Base-by-base conservation (phyloP, 306 rosid species). In the Geum urbanum region DNA sequence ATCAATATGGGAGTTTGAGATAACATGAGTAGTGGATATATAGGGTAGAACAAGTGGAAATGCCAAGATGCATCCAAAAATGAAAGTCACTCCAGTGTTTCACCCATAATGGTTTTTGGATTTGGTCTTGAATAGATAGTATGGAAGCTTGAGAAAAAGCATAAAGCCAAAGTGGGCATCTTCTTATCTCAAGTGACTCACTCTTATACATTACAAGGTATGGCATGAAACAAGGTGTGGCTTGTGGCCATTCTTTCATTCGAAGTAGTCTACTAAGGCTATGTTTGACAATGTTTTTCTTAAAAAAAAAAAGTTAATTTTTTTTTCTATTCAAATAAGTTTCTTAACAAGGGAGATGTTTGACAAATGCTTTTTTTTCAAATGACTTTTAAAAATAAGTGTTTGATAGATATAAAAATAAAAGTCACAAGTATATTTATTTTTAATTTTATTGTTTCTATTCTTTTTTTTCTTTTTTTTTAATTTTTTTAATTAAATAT, bases 131-230 rank as follows among this genome's bases (percentile, higher is more conserved):
- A 77, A 64, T 69, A 35, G 77, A 67, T 74, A 55, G 78, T 69
- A 60, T 54, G 35, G 72, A 35, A 71, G 81, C 66, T 60, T 72
- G 60, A 63, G 79, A 27, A 11, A 32, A 76, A 67, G 79, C 77
- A 78, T 62, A 63, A 74, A 69, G 80, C 76, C 82, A 73, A 84
- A 72, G 80, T 67, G 72, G 76, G 89, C 43, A 83, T 76, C 80
- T 69, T 76, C 80, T 69, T 78, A 67, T 77, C 84, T 73, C 57
- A 78, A 57, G 63, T 56, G 65, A 59, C 65, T 58, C 63, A 32
- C 44, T 32, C 72, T 76, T 49, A 66, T 47, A 78, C 69, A 74
- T 7, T 54, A 64, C 71, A 72, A 54, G 69, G 63, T 47, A 53
- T 70, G 78, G 82, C 71, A 74, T 66, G 77, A 69, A 63, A 58